Base-by-base conservation (phyloP, 2,329 filamentous ascomycete genomes). In the Aspergillus amoenus region DNA sequence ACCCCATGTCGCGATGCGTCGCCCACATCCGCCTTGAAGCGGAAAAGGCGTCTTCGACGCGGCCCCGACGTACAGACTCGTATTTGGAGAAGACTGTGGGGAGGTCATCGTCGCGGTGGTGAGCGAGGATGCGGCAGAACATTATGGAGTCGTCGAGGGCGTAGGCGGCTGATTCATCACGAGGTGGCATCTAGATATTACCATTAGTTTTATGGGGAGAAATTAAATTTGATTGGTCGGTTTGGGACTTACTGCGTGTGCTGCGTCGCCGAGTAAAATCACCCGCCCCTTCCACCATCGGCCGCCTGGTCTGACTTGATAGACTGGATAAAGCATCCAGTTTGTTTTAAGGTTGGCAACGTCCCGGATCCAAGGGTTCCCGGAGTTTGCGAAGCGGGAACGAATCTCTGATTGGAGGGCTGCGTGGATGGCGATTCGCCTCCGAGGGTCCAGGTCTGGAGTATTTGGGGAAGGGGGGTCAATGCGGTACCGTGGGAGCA, bases 211-310 rank as follows among this genome's bases (percentile, higher is more conserved):
- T 41, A 11, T 2, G 3, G 4, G 27, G 7, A 30, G 9, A 4
- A 11, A 30, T 30, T 17, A 3, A 5, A 18, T 21, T 6, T 32
- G 21, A 9, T 43, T 18, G 24, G 22, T 37, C 21, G 15, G 12
- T 9, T 18, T 8, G 39, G 5, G 8, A 68, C 71, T 57, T 65
- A 76, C 74, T 41, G 75, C 75, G 56, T 78, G 76, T 2, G 74
- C 76, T 6, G 76, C 75, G 67, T 79, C 76, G 4, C 76, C 76
- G 6, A 78, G 58, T 11, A 78, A 58, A n/a, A 78, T 64, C 13
- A 73, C 68, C 5, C 70, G 62, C 6, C 69, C 69, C 7, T 66
- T 70, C 39, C 59, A 66, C 75, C 75, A 77, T 21, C 64, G 66
- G 15, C 75, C 73, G 5, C 69, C 65, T 3, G 68, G 67, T 0